Percentiles rank a stretch among this genome's conserved stretches.
These are phyloP conservation scores for Zygoascus hellenicus DNA, from an alignment of 1,139 yeast species.

Conservation along the genomic window DNA sequence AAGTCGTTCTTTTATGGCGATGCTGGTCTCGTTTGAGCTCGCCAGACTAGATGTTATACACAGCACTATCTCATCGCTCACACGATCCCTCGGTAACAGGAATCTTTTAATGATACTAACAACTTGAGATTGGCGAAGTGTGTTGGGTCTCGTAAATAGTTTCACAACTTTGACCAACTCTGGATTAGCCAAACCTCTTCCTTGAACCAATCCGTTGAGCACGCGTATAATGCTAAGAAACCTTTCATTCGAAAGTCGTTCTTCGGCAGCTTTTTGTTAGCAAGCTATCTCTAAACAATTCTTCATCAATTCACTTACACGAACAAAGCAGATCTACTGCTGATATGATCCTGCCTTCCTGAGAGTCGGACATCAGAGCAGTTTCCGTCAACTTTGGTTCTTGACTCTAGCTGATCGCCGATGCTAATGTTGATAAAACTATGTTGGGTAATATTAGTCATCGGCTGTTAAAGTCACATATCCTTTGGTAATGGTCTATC, in stretches of 20 bases:
- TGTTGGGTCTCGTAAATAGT: conserved; percentile 11
- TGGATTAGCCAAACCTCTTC: conserved; percentile 11
- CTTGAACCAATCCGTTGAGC: conserved; percentile 7
- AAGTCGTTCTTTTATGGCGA: conserved; percentile 31
- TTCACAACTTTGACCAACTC: conserved; percentile 13
- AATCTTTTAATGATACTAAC: conserved; percentile 25
- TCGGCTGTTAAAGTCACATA: no score
- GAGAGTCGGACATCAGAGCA: no score
- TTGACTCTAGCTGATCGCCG: no score
- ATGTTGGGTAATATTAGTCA: no score
- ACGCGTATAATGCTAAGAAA: conserved; percentile 6
- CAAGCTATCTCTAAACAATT: no score
- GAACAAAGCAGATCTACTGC: background rate
- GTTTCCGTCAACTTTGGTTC: no score
- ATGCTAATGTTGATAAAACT: no score
- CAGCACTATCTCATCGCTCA: conserved; percentile 28
- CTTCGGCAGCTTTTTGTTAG: no score
- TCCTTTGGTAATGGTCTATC: no score
- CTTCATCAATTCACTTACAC: background rate
- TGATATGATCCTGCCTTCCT: no score
- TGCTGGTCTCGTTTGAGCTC: conserved; percentile 20
- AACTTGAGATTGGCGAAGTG: conserved; percentile 11
- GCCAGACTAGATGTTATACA: conserved; percentile 33
- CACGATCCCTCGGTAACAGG: conserved; percentile 32
- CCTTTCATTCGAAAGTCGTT: background rate